phyloP scores from a whole-genome alignment of 2,329 filamentous ascomycete species.

The Neonectria punicea region DNA sequence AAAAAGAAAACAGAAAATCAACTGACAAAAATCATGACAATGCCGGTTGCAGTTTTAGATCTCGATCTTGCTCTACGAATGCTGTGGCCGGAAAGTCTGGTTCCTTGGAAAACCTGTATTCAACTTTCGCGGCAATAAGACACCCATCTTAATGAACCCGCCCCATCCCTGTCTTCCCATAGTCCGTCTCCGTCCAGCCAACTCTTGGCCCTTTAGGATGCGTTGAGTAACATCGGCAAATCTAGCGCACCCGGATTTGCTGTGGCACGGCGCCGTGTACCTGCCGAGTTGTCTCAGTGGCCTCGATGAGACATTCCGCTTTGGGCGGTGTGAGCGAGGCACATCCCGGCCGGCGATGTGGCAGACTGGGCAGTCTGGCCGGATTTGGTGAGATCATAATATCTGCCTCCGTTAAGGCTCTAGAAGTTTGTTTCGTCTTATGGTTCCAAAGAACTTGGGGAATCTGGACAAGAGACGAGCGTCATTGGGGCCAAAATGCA shows the following conservation, averaged over 20 bases:
- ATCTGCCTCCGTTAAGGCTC: slow-evolving; percentile 28
- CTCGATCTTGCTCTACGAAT: slow-evolving; percentile 35
- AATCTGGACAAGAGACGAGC: slow-evolving; percentile 5
- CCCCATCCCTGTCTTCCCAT: slow-evolving; percentile 17
- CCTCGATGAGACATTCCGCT: slow-evolving; percentile 30
- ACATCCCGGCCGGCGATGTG: slow-evolving; percentile 25
- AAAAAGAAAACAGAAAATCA: slow-evolving; percentile 2
- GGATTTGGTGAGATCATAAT: slow-evolving; percentile 31
- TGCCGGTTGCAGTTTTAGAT: slow-evolving; percentile 23
- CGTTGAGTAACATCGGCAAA: slow-evolving; percentile 28
- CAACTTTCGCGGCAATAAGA: slow-evolving; percentile 17
- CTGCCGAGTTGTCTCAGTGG: slow-evolving; percentile 27
- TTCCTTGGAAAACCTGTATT: slow-evolving; percentile 26
- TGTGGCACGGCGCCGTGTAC: slow-evolving; percentile 31
- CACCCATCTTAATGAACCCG: slow-evolving; percentile 3
- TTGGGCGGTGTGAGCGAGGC: slow-evolving; percentile 35
- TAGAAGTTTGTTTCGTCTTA: slow-evolving; percentile 20
- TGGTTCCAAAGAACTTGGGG: background rate
- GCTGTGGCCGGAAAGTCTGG: slow-evolving; percentile 9
- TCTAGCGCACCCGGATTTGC: slow-evolving; percentile 25
- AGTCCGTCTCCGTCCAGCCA: slow-evolving; percentile 15
- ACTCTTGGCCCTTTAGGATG: slow-evolving; percentile 12
- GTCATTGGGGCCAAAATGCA: slow-evolving; percentile 10
- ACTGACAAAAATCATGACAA: slow-evolving; percentile 5
- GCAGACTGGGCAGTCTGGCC: slow-evolving; percentile 16